Base-by-base conservation (phyloP, 495 filamentous ascomycete genomes). In the Xylaria intraflava region DNA sequence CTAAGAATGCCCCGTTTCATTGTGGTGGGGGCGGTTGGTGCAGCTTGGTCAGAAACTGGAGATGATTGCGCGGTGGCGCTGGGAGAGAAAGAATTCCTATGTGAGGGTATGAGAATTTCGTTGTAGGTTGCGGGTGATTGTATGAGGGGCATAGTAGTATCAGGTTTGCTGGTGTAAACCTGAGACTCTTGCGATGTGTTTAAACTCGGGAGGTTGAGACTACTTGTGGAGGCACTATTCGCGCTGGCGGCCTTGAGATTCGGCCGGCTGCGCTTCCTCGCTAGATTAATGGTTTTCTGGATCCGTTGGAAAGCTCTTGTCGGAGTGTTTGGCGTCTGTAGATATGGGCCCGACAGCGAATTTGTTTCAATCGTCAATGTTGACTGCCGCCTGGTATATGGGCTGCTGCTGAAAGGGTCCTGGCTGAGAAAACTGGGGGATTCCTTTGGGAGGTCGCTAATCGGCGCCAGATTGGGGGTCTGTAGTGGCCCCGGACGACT, bases 261-360 rank as follows among this genome's bases (percentile, higher is more conserved):
- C 19, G 74, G 72, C 27, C 72, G 63, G 61, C 75, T 78, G 22
- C 72, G 64, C 65, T 74, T 76, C 56, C 70, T 59, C 14, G 66
- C 72, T 31, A 78, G 61, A 58, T 66, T 75, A 24, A 78, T 60
- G 0, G 74, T 73, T 49, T 71, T 66, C 22, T 69, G 64, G 16
- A 77, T 62, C 16, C 70, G 67, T 47, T 71, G 75, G 52, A 78
- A 65, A 8, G 75, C 46, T 6, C 49, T 38, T 27, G 71, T 72
- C 1, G 73, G 71, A 5, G 69, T 71, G 55, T 55, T 73, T 10
- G 71, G 69, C 31, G 65, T 46, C 54, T 45, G 61, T 49, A 33
- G 49, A 33, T 22, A 59, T 42, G 45, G 23, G 36, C 41, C 61
- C 50, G 46, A 59, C 43, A 43, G 61, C 24, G 53, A 26, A 3